Evolutionary conservation across 768 basidiomycete species (phyloP).

Genomic region (Xerocomellus intermedius): DNA sequence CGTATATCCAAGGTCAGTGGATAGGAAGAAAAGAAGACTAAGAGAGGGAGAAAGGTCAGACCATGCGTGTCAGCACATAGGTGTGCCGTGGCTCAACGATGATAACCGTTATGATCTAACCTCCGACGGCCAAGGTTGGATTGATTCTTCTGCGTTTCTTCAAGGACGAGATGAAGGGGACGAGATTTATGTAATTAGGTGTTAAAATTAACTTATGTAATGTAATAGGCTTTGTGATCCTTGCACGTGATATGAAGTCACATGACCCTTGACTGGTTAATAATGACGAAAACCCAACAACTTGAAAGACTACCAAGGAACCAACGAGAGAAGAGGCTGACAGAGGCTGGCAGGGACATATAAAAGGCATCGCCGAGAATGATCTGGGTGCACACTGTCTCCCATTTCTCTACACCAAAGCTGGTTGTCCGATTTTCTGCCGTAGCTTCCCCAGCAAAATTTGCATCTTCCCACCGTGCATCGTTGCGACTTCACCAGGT

Average conservation of each 20-base stretch:
- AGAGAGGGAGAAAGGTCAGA: neutral
- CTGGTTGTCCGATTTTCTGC: constrained; percentile 7
- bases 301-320: no score
- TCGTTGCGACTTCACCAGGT: constrained; percentile 28
- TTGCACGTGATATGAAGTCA: constrained; percentile 15
- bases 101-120: neutral
- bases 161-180: neutral
- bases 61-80: neutral
- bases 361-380: constrained; percentile 19
- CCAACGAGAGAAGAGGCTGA: constrained; percentile 11
- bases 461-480: constrained; percentile 10
- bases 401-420: constrained; percentile 7
- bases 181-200: neutral
- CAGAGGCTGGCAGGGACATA: constrained; percentile 7
- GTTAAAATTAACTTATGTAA: no score
- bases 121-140: neutral
- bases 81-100: neutral
- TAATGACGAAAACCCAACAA: neutral
- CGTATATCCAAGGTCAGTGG: neutral
- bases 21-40: neutral
- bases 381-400: neutral
- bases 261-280: constrained; percentile 1
- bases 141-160: no score
- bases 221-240: neutral
- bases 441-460: constrained; percentile 12